A percentile compares a stretch with the other conserved stretches of the same genome.
Conservation (phyloP, 2,329 filamentous ascomycete genomes). For the Parascedosporium putredinis region DNA sequence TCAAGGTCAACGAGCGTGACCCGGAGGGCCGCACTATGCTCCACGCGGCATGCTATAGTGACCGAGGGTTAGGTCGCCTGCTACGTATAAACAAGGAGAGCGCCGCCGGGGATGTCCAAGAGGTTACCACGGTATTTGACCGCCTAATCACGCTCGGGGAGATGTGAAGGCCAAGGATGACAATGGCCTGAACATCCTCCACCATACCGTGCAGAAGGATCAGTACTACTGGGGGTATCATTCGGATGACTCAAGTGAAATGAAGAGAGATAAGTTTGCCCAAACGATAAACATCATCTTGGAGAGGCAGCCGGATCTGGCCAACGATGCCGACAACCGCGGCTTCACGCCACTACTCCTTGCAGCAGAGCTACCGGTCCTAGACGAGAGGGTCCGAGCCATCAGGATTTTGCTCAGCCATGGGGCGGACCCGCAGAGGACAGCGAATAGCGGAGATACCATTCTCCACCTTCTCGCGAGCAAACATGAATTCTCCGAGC, state of each 20-base stretch:
- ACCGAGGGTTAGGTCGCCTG: slow-evolving; percentile 7
- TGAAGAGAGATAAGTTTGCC: neutral
- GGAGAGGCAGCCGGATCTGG: slow-evolving; percentile 6
- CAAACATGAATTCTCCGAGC: slow-evolving; percentile 5
- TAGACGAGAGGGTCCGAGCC: neutral
- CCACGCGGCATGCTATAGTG: slow-evolving; percentile 14
- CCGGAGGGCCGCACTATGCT: slow-evolving; percentile 16
- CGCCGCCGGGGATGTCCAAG: too few species aligned
- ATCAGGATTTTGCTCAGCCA: slow-evolving; percentile 11
- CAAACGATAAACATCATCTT: slow-evolving; percentile 4
- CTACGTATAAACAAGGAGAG: too few species aligned
- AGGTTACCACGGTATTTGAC: slow-evolving; percentile 10
- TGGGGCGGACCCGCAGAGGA: slow-evolving; percentile 14
- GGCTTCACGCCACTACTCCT: slow-evolving; percentile 18
- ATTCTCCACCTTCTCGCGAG: slow-evolving; percentile 14
- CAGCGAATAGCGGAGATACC: slow-evolving; percentile 13
- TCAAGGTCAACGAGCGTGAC: slow-evolving; percentile 18
- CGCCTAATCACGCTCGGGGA: slow-evolving; percentile 15
- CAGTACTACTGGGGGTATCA: too few species aligned
- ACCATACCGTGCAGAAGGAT: slow-evolving; percentile 12
- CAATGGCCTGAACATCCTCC: slow-evolving; percentile 14
- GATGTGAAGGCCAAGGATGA: slow-evolving; percentile 16
- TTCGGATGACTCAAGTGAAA: too few species aligned
- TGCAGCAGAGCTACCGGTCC: slow-evolving; percentile 7
- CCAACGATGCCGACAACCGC: slow-evolving; percentile 13